Evolutionary conservation across 805 yeast genomes (phyloP), one percentile per base, ranked within the genome.

Genomic region (Clavispora fructus): DNA sequence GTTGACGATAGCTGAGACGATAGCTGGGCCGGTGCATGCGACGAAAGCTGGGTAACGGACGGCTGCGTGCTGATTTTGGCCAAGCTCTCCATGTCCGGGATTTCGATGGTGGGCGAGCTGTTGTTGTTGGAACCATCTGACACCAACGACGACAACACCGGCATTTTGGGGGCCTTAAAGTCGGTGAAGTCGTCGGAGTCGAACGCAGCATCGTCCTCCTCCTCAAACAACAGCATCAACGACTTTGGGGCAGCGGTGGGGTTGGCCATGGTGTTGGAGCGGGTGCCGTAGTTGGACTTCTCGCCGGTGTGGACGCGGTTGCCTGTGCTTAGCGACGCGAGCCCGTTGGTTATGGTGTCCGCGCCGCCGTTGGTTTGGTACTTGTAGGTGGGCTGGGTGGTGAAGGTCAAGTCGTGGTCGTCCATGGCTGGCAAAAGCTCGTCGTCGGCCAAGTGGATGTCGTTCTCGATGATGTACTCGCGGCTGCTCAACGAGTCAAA

Each of bases 401-500:
- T 65, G 44, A 65, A 53, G 1, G 71, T 63, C 16, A 56, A 58
- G 45, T 62, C 61, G 1, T 55, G 53, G 35, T 61, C 64, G 39
- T 46, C 54, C 37, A 17, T 33, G n/a, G 37, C 37, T 2, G 37
- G 25, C 38, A 32, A 30, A 30, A 35, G 30, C 10, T 31, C 33
- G 4, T 40, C 48, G 16, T 41, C 48, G 26, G 38, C 12, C 43
- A 62, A 54, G 49, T 79, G 74, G 39, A 84, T 80, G 44, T 83
- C 87, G 60, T 84, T 83, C 42, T 84, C 90, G 41, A 85, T 64
- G 30, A 86, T 82, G 60, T 85, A 86, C 51, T 86, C 92, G 30
- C 80, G 75, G 37, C 85, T 78, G 58, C 85, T 83, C 45, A 87
- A 66, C 0, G 94, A 85, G 62, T 89, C 96, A 58, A 89, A 89